A percentile compares a stretch with the other conserved stretches of the same genome.
phyloP scores from a whole-genome alignment of 306 rosid species.

The Vachellia collinsii region DNA sequence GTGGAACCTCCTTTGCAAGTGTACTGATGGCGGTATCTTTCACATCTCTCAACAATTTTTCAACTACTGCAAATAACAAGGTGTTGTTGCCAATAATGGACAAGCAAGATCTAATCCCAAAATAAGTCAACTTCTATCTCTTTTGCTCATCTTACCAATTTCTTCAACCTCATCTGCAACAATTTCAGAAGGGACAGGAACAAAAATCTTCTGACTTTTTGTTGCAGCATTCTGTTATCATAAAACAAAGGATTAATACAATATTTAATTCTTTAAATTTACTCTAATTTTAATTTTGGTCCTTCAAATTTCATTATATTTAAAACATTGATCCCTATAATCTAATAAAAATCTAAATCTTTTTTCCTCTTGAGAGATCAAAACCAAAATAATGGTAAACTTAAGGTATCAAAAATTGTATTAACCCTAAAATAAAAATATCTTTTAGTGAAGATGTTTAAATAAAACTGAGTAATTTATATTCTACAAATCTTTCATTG shows the following conservation, averaged over 20 bases:
- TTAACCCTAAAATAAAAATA: no score
- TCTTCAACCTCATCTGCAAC: conserved; percentile 71
- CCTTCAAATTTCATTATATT: no score
- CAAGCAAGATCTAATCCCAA: not conserved
- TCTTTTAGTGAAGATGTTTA: not conserved
- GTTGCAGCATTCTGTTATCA: conserved; percentile 65
- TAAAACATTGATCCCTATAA: no score
- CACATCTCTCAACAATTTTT: conserved; percentile 69
- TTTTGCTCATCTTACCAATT: conserved; percentile 53
- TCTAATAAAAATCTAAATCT: no score
- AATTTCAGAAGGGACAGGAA: conserved; percentile 64
- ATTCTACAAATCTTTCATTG: no score
- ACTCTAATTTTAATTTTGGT: no score
- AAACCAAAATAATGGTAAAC: no score
- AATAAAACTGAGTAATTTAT: not conserved
- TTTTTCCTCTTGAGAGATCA: no score
- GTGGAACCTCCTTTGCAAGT: conserved; percentile 63
- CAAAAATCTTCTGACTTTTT: conserved; percentile 69
- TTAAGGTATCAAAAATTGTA: no score
- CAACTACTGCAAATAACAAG: conserved; percentile 52
- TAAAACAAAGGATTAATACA: not conserved
- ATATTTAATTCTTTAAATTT: no score
- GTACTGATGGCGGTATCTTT: conserved; percentile 68
- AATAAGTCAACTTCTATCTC: not conserved
- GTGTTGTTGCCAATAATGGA: not conserved